A percentile compares a stretch with the other conserved stretches of the same genome.
Evolutionary conservation across 1,139 yeast genomes (phyloP).

Genomic region (Hansenula sp.): DNA sequence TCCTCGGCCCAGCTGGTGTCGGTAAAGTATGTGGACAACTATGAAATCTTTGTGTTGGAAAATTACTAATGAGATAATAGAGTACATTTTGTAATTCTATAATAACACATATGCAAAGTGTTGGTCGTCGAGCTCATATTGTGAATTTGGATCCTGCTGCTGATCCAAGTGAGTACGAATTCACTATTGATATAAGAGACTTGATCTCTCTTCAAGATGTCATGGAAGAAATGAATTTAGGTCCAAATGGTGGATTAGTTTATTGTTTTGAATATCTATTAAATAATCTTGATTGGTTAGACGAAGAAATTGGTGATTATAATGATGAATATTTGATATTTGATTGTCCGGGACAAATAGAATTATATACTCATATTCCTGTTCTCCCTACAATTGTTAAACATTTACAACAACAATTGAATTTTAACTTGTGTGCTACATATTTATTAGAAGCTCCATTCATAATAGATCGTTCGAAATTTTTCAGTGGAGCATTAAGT

Average conservation of each 20-base stretch:
- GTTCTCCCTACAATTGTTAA: conserved; percentile 83
- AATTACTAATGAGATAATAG: neutral
- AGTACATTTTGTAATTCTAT: conserved; percentile 87
- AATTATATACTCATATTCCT: conserved; percentile 91
- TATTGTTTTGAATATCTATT: conserved; percentile 90
- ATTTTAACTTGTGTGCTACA: conserved; percentile 87
- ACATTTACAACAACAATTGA: conserved; percentile 73
- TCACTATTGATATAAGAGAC: conserved; percentile 89
- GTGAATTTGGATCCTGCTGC: conserved; percentile 98
- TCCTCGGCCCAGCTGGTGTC: conserved; percentile 96
- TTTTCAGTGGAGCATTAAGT: conserved; percentile 89
- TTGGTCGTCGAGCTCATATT: conserved; percentile 90
- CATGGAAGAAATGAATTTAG: conserved; percentile 92
- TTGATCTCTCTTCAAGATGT: conserved; percentile 89
- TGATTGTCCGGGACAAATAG: conserved; percentile 99
- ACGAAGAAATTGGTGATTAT: conserved; percentile 89
- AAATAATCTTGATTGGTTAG: conserved; percentile 92
- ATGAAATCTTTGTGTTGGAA: neutral
- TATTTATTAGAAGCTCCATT: conserved; percentile 93
- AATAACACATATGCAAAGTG: conserved; percentile 81
- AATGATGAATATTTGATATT: conserved; percentile 91
- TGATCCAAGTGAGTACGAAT: conserved; percentile 85
- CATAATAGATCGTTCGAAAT: conserved; percentile 83
- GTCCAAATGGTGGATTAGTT: conserved; percentile 93
- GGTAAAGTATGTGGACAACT: conserved; percentile 47